Evolutionary conservation across 2,329 filamentous ascomycete genomes (phyloP).

Genomic region (Penicillium digitatum): DNA sequence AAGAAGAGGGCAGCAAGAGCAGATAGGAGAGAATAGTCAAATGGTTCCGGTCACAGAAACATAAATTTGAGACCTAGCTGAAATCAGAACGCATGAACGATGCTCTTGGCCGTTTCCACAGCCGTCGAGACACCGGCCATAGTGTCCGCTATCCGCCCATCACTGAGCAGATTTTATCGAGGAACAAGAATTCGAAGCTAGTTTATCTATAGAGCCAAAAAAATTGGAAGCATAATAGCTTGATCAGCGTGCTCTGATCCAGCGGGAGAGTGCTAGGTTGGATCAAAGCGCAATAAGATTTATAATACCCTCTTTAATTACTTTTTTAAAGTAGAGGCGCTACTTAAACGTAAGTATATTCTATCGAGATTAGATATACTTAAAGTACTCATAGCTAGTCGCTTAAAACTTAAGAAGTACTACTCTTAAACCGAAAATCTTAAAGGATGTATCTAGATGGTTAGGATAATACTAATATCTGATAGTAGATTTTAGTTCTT

Average conservation of each 20-base stretch:
- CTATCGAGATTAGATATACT: background rate
- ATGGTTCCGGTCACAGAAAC: constrained; percentile 39
- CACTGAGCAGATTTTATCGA: constrained; percentile 42
- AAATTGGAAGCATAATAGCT: constrained; percentile 42
- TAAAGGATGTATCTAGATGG: background rate
- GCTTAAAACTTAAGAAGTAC: background rate
- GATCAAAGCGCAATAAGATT: constrained; percentile 36
- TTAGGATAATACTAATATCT: background rate
- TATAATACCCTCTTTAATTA: background rate
- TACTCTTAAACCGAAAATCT: background rate
- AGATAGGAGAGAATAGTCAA: constrained; percentile 44
- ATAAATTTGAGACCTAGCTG: constrained; percentile 37
- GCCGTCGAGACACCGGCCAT: constrained; percentile 38
- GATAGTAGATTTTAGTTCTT: background rate
- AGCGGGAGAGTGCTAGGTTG: constrained; percentile 16
- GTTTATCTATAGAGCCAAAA: constrained; percentile 47
- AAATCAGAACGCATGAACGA: constrained; percentile 40
- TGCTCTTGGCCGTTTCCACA: constrained; percentile 41
- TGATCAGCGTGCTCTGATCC: constrained; percentile 28
- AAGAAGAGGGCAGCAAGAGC: constrained; percentile 42
- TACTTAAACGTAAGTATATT: background rate
- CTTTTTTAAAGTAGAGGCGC: background rate
- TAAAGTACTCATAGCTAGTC: background rate
- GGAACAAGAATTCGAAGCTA: constrained; percentile 47
- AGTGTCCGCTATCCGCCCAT: constrained; percentile 37